These are phyloP conservation scores for Mortierella sp. DNA, from an alignment of 371 early-diverging fungal genomes.

Conservation along the genomic window DNA sequence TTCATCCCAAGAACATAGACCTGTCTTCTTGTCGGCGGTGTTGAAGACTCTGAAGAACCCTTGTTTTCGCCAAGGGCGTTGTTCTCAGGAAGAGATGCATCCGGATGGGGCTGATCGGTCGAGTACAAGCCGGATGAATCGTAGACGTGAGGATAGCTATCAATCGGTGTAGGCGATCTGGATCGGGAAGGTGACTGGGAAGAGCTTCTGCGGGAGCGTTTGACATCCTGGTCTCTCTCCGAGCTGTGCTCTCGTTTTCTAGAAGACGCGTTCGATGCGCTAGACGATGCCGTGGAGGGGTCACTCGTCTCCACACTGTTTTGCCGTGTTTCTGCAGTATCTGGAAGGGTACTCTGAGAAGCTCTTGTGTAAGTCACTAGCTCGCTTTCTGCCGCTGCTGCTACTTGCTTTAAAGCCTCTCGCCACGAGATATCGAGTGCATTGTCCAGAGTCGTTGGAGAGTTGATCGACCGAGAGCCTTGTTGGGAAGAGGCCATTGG, in stretches of 20 bases:
- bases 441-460: no score
- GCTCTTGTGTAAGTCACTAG: no score
- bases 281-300: no score
- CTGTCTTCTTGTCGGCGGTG: conserved; percentile 22
- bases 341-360: background rate
- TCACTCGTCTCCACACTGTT: no score
- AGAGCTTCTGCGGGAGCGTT: background rate
- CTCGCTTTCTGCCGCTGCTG: background rate
- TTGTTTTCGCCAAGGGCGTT: background rate
- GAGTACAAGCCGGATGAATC: conserved; percentile 1
- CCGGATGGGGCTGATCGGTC: background rate
- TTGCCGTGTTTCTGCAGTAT: background rate
- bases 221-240: background rate
- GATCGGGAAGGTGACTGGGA: conserved; percentile 9
- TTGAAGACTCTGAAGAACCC: background rate
- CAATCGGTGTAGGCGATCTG: conserved; percentile 37
- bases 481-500: background rate
- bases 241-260: background rate
- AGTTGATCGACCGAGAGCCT: no score
- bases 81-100: conserved; percentile 4
- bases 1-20: conserved; percentile 41
- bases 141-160: conserved; percentile 37
- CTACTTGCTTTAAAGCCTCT: background rate
- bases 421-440: conserved; percentile 2
- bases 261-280: background rate